Percentiles rank a stretch among this genome's conserved stretches.
Conservation (phyloP, 1,284 basidiomycete species). For the Sutorius eximius region DNA sequence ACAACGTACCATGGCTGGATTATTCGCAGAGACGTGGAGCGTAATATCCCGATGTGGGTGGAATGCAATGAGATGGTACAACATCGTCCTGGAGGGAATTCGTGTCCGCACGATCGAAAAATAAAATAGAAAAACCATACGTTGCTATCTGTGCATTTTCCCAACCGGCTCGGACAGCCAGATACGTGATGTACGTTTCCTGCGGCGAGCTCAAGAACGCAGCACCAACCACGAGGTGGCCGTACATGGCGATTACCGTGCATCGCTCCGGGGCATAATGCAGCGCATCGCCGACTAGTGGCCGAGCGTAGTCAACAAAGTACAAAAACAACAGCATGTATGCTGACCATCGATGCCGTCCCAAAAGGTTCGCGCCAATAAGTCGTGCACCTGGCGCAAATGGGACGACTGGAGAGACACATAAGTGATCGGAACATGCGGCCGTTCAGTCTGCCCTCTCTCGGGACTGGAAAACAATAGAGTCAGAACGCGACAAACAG, state of each 20-base stretch:
- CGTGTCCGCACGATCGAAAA: neutral
- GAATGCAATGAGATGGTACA: conserved; percentile 67
- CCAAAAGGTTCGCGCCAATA: conserved; percentile 69
- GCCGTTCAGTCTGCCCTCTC: conserved; percentile 43
- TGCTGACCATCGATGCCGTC: conserved; percentile 64
- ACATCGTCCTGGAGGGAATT: conserved; percentile 55
- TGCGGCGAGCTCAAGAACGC: conserved; percentile 75
- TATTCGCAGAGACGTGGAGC: conserved; percentile 77
- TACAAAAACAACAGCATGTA: neutral
- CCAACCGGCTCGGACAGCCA: conserved; percentile 75
- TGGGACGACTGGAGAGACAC: conserved; percentile 58
- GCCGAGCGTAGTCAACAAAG: neutral
- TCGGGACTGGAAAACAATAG: conserved; percentile 43
- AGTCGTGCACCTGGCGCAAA: conserved; percentile 66
- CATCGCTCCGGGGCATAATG: conserved; percentile 65
- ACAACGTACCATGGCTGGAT: conserved; percentile 66
- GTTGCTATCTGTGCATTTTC: conserved; percentile 73
- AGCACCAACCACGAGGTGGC: conserved; percentile 68
- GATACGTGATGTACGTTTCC: conserved; percentile 77
- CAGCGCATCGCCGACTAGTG: conserved; percentile 64
- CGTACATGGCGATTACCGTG: conserved; percentile 70
- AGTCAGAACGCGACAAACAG: conserved; percentile 6
- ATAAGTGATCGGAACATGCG: conserved; percentile 58
- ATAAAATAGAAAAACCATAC: conserved; percentile 39
- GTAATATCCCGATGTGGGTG: conserved; percentile 74